A percentile compares a stretch with the other conserved stretches of the same genome.
These are phyloP conservation scores for Trichosanthes truncata DNA, from an alignment of 306 rosid genomes.

Conservation along the genomic window DNA sequence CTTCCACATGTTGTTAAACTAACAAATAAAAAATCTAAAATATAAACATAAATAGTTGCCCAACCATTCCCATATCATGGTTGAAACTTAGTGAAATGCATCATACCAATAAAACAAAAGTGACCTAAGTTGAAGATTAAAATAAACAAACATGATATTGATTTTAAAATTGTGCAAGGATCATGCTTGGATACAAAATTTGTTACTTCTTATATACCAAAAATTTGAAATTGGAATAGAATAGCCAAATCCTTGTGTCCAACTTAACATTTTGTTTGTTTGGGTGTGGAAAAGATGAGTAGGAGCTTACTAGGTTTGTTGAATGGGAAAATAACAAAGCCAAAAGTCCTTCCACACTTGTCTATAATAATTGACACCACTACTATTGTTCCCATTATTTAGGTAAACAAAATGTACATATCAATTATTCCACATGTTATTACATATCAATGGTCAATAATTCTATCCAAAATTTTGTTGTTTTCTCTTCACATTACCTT, in stretches of 20 bases:
- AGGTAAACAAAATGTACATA: not conserved
- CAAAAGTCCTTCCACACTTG: not conserved
- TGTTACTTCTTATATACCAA: not conserved
- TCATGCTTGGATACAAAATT: not conserved
- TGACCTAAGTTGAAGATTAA: not conserved
- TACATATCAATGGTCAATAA: not conserved
- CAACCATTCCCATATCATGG: too few species aligned
- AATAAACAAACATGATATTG: not conserved
- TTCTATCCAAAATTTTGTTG: not conserved
- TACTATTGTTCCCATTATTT: not conserved
- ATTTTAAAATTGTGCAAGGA: not conserved
- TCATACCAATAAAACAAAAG: not conserved
- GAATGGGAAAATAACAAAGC: not conserved
- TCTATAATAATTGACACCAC: not conserved
- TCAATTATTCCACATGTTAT: not conserved
- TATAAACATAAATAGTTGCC: too few species aligned
- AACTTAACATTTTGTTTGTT: not conserved
- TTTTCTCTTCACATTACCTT: not conserved
- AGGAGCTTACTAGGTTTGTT: constrained; percentile 4
- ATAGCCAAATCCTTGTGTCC: not conserved
- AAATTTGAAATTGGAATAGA: not conserved
- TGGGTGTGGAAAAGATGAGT: constrained; percentile 3
- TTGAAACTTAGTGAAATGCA: not conserved
- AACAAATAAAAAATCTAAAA: too few species aligned
- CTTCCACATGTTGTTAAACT: too few species aligned